Base-by-base conservation (phyloP, 208 protist genomes). In the Naegleria gruberi region DNA sequence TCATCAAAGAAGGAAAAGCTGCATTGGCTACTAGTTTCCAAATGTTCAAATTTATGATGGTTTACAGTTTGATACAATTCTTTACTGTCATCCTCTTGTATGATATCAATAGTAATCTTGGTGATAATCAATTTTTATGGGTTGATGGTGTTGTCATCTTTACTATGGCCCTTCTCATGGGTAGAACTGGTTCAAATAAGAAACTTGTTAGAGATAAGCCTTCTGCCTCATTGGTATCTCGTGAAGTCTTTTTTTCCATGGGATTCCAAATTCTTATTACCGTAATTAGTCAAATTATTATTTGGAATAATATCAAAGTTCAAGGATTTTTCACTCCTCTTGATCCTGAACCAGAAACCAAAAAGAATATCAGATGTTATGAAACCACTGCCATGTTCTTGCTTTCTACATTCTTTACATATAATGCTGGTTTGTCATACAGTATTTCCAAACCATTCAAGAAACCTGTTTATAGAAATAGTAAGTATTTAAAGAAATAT, bases 41-140 rank as follows among this genome's bases (percentile, higher is more conserved):
- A 91, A 77, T 85, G 82, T 92, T 92, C 82, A 92, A 92, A 43
- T 91, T 37, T 17, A 92, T 91, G 87, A 82, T 90, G 3, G 4
- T 45, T 30, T 92, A 91, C 45, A 41, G 44, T 30, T 15, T 92
- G 34, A 91, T 92, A 44, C 91, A 92, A 89, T 92, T 83, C 37
- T 82, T 84, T 30, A 83, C 90, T 2, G 40, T 89, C 7, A n/a
- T 83, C 5, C 40, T 90, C 8, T 30, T 91, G 5, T 90, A 90
- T 83, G 15, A 73, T 37, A 82, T 90, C 23, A 82, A 57, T 17
- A 82, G 40, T 45, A 87, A 34, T 19, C 34, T 91, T 41, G 82
- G 51, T 8, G 82, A 91, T 46, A 43, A 47, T 0, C 83, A 91
- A 65, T 77, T 89, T 37, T 45, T 89, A 17, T 77, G 4, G 8